These are phyloP conservation scores for Oenanthe javanica DNA, from an alignment of 140 eudicot species.

Conservation along the genomic window DNA sequence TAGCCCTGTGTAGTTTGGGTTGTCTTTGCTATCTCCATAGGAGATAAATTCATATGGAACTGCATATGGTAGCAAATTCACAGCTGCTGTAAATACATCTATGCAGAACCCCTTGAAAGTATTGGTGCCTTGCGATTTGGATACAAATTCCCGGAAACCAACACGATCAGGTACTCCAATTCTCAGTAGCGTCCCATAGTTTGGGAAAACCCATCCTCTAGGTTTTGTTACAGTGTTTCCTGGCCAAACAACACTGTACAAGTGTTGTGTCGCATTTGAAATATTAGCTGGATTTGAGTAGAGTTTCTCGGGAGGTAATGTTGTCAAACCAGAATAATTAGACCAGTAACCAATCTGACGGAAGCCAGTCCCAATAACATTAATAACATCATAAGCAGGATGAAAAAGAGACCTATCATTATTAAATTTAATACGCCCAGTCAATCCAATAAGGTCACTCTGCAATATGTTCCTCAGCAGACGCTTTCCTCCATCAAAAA, in stretches of 20 bases:
- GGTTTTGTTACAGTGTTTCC: constrained; percentile 64
- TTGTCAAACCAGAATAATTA: constrained; percentile 63
- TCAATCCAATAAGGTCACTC: constrained; percentile 62
- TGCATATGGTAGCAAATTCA: constrained; percentile 78
- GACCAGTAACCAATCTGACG: constrained; percentile 84
- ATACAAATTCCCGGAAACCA: constrained; percentile 76
- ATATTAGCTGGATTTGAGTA: constrained; percentile 43
- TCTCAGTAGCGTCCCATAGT: constrained; percentile 61
- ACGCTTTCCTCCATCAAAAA: constrained; percentile 67
- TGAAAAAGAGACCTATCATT: constrained; percentile 50
- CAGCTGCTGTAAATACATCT: constrained; percentile 87
- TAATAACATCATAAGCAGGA: constrained; percentile 77
- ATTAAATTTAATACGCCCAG: constrained; percentile 65
- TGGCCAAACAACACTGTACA: constrained; percentile 81
- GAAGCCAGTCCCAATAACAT: constrained; percentile 79
- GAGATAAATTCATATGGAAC: constrained; percentile 86
- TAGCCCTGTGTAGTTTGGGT: constrained; percentile 71
- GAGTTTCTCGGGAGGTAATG: constrained; percentile 60
- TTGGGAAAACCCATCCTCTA: constrained; percentile 96
- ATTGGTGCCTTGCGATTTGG: constrained; percentile 57
- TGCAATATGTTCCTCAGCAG: constrained; percentile 54
- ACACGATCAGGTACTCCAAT: constrained; percentile 83
- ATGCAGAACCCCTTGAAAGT: constrained; percentile 78
- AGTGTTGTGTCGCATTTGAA: constrained; percentile 38
- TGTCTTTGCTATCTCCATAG: constrained; percentile 62